Evolutionary conservation across 2,329 filamentous ascomycete genomes (phyloP).

Genomic region (Alternaria consortialis): DNA sequence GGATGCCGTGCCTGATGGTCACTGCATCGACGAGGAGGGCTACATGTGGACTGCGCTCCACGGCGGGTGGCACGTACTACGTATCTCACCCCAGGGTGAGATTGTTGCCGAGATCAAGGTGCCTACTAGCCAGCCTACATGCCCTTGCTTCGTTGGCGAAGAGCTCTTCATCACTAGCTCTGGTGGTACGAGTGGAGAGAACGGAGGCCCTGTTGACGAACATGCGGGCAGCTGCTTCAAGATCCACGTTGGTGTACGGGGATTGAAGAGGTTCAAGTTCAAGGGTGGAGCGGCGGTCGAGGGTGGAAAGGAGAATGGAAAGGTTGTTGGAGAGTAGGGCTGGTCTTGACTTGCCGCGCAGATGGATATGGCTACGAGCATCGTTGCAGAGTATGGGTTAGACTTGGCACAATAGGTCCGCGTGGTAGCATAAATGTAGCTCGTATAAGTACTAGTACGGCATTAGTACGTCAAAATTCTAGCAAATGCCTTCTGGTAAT

Average conservation of each 20-base stretch:
- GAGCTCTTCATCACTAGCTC: conserved; percentile 83
- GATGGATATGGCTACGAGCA: background rate
- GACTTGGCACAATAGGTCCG: background rate
- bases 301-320: conserved; percentile 41
- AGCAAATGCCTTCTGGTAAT: background rate
- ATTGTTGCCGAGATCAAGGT: conserved; percentile 78
- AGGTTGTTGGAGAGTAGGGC: conserved; percentile 36
- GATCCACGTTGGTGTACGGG: conserved; percentile 77
- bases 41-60: conserved; percentile 90
- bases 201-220: conserved; percentile 70
- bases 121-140: conserved; percentile 82
- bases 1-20: conserved; percentile 75
- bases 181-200: conserved; percentile 50
- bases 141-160: conserved; percentile 78
- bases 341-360: background rate
- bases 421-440: background rate
- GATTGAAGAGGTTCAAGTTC: conserved; percentile 55
- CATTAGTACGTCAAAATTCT: background rate
- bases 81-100: conserved; percentile 74
- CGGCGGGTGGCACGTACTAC: conserved; percentile 77
- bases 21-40: conserved; percentile 83
- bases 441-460: no score
- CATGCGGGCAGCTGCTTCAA: conserved; percentile 76
- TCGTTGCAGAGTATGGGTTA: no score
- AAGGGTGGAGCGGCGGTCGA: conserved; percentile 42